These are phyloP conservation scores for Calcarisporium arbuscula DNA, from an alignment of 2,329 filamentous ascomycete species.

Conservation along the genomic window DNA sequence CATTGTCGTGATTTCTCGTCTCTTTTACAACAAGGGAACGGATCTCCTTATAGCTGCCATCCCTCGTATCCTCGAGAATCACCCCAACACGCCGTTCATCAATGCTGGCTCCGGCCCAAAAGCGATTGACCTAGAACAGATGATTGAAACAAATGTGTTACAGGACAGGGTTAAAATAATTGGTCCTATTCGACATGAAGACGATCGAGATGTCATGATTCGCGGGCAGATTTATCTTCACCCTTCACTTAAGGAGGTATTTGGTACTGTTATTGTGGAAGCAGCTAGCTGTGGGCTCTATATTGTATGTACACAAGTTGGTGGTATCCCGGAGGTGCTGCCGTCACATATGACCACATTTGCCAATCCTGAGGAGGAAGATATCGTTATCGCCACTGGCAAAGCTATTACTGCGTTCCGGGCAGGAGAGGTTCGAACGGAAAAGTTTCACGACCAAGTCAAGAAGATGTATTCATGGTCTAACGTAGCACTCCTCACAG, in stretches of 20 bases:
- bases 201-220: constrained; percentile 96
- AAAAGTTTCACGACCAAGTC: constrained; percentile 93
- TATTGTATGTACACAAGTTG: constrained; percentile 93
- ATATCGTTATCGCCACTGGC: constrained; percentile 82
- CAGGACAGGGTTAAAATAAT: constrained; percentile 92
- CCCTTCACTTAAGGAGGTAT: constrained; percentile 90
- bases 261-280: constrained; percentile 96
- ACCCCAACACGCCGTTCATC: constrained; percentile 93
- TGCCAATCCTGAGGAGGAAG: constrained; percentile 93
- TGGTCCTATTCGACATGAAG: constrained; percentile 87
- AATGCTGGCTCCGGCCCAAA: constrained; percentile 95
- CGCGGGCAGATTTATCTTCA: constrained; percentile 94
- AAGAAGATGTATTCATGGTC: constrained; percentile 99
- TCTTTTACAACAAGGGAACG: constrained; percentile 98
- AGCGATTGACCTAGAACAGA: constrained; percentile 95
- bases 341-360: constrained; percentile 97
- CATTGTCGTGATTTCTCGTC: constrained; percentile 92
- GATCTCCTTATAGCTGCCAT: constrained; percentile 96
- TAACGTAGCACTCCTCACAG: constrained; percentile 87
- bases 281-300: constrained; percentile 93
- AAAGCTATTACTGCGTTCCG: constrained; percentile 82
- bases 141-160: constrained; percentile 90
- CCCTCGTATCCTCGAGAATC: constrained; percentile 79
- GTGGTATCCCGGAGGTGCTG: constrained; percentile 92
- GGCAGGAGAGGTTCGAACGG: constrained; percentile 80